Evolutionary conservation across 129 eudicot genomes (phyloP), one percentile per base, ranked within the genome.

Genomic region (Flaveria bidentis): DNA sequence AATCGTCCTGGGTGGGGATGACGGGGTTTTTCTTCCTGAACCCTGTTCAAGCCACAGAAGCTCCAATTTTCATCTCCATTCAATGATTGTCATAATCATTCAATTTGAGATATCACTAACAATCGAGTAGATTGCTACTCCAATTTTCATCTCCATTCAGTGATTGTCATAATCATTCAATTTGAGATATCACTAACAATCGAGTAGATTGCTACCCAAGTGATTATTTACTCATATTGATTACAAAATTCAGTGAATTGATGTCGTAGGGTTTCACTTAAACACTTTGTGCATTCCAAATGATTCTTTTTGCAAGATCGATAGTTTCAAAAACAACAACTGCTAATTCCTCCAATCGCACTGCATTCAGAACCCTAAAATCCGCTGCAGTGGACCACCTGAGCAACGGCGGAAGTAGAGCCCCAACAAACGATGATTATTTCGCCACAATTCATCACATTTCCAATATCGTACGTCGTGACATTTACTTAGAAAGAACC

Each of bases 391-490:
- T 42, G 0, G 76, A 67, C 46, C 73, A 71, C 69, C 20, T 25
- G 46, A 73, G 61, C 53, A 53, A 28, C 45, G 70, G 62, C 62
- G 53, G 47, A 14, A 25, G 13, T 11, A 61, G 47, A 51, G 78
- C 61, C 16, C 81, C 80, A 61, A 76, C 96, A 33, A 90, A 90
- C 49, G 98, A 94, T 75, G 97, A 91, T 76, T 94, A 94, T 82
- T 94, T 88, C 70, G 97, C 98, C 57, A 88, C 92, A 22, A 79
- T 94, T 65, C 97, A 91, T 84, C 97, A 94, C 80, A 91, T 94
- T 73, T 94, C 98, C 76, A 91, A 91, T 78, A 89, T 94, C 1
- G 97, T 94, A 5, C 87, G 97, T 6, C 88, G 89, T 14, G 98
- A 94, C 49, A 91, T 90, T 67, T 91, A 88, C 84, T 62, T 94